Percentiles rank a stretch among this genome's conserved stretches.
These are phyloP conservation scores for Alnus glutinosa DNA, from an alignment of 306 rosid genomes.

Conservation along the genomic window DNA sequence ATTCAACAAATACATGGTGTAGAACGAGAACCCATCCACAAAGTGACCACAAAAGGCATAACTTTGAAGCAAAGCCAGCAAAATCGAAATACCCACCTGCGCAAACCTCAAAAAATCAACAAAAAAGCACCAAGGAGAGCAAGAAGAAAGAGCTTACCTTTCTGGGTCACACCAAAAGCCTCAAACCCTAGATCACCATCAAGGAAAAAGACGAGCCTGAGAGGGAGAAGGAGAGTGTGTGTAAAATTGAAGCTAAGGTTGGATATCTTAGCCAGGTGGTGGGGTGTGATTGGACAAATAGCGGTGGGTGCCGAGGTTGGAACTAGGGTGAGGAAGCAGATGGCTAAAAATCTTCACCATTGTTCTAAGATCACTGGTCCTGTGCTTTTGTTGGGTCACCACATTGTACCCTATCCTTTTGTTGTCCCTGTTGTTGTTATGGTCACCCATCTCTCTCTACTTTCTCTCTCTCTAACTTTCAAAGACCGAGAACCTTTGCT, in stretches of 20 bases:
- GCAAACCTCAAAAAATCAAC: neutral
- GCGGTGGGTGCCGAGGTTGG: neutral
- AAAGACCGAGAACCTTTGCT: neutral
- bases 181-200: neutral
- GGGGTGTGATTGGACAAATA: constrained; percentile 4
- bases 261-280: constrained; percentile 16
- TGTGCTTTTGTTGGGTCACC: constrained; percentile 10
- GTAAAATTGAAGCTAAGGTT: neutral
- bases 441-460: neutral
- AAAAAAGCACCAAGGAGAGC: neutral
- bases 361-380: neutral
- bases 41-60: neutral
- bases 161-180: neutral
- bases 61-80: neutral
- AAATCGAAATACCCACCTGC: neutral
- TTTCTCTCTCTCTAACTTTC: neutral
- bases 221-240: neutral
- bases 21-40: neutral
- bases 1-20: neutral
- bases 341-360: constrained; percentile 3
- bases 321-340: neutral
- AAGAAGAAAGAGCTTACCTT: constrained; percentile 13
- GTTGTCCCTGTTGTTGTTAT: neutral
- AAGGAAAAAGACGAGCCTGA: neutral
- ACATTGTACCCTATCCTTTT: neutral